Percentiles rank a stretch among this genome's conserved stretches.
Evolutionary conservation across 75 land plant species (phyloP).

Genomic region (Cupressus sempervirens): DNA sequence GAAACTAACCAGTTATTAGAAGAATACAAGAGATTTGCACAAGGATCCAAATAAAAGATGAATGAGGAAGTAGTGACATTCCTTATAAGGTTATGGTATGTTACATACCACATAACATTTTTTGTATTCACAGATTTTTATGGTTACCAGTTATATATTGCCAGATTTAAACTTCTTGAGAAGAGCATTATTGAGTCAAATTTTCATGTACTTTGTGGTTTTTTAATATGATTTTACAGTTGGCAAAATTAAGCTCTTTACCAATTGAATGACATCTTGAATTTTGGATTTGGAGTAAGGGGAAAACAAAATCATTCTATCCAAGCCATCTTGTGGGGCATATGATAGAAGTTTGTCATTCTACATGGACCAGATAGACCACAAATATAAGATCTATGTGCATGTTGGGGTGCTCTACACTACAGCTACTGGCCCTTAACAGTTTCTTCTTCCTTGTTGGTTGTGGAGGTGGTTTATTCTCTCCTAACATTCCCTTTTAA

Average conservation of each 20-base stretch:
- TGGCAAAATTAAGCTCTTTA: background rate
- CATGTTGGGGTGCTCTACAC: no score
- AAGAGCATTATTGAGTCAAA: background rate
- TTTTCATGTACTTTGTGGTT: background rate
- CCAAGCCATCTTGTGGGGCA: no score
- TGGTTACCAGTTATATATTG: background rate
- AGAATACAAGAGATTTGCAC: background rate
- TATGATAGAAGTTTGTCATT: no score
- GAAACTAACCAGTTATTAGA: background rate
- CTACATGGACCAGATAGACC: no score
- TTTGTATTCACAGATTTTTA: background rate
- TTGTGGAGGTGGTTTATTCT: no score
- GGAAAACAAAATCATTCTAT: no score
- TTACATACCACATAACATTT: background rate
- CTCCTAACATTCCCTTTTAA: no score
- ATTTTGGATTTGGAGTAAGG: no score
- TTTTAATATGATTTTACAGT: background rate
- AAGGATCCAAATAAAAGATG: background rate
- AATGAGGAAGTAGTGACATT: background rate
- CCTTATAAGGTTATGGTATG: background rate
- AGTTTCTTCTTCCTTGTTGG: no score
- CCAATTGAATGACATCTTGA: background rate
- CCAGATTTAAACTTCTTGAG: background rate
- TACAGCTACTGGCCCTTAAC: no score
- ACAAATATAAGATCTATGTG: no score